Base-by-base conservation (phyloP, 768 basidiomycete genomes). In the Pulveroboletus sp. region DNA sequence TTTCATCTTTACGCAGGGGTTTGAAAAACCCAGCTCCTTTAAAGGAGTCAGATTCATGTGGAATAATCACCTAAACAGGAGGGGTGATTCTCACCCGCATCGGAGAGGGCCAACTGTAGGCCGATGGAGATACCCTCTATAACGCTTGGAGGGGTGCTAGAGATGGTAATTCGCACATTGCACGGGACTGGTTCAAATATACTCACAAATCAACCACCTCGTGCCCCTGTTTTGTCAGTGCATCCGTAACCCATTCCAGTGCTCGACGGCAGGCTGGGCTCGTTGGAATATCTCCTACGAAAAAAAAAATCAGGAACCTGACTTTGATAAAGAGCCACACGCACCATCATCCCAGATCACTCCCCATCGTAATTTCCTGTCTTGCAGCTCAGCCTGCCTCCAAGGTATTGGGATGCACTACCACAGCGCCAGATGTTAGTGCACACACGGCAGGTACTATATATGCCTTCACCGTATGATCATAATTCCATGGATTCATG, bases 91-190 rank as follows among this genome's bases (percentile, higher is more conserved):
- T 50, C 39, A 76, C 82, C 81, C 41, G 77, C 79, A 43, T 83
- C 82, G 5, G 77, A 71, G 61, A 83, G 81, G 30, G 76, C 62
- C 17, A 83, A 62, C 52, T 82, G 76, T 54, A 81, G 74, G 9
- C 77, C 80, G 28, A 79, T 71, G 45, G 71, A 68, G 18, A 80
- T 62, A n/a, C 80, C 76, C 39, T 75, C 70, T n/a, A 66, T 55
- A 24, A 81, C 70, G 43, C 73, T 63, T n/a, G 82, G 81, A 26
- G 81, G 70, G 9, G 52, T 56, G 46, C 74, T 75, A 36, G 14
- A 38, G n/a, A 43, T 40, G 31, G 3, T 15, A 3, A 9, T 12
- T 30, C 31, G 17, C 12, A 21, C 9, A 43, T 17, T 11, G 21
- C 15, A 53, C n/a, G 14, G 28, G 7, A 49, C 5, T n/a, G n/a